A percentile compares a stretch with the other conserved stretches of the same genome.
phyloP scores from a whole-genome alignment of 257 asterid genomes.

The Primulina huaijiensis region DNA sequence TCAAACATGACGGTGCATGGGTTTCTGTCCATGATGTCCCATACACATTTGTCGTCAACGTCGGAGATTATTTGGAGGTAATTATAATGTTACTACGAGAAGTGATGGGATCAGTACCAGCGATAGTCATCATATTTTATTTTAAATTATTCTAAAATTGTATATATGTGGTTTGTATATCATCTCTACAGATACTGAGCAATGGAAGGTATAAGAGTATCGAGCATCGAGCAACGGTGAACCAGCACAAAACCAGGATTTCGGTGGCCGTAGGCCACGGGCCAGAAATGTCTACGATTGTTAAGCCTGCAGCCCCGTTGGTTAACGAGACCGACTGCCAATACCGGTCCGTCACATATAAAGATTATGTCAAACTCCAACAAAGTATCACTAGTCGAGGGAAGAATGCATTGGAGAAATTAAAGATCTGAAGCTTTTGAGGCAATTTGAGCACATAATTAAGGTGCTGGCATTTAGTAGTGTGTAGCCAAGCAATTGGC shows the following conservation, averaged over 20 bases:
- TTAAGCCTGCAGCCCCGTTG: conserved; percentile 37
- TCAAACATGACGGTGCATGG: conserved; percentile 44
- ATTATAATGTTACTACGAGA: too few relatives aligned
- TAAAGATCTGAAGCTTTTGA: neutral
- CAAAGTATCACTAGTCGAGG: conserved; percentile 42
- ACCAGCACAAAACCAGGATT: conserved; percentile 35
- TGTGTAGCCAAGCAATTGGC: too few relatives aligned
- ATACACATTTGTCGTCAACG: conserved; percentile 47
- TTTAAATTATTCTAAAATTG: too few relatives aligned
- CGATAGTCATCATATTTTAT: too few relatives aligned
- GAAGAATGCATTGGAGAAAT: conserved; percentile 34
- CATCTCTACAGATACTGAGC: conserved; percentile 41
- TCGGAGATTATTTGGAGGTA: conserved; percentile 65
- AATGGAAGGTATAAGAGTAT: conserved; percentile 59
- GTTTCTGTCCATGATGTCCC: conserved; percentile 39
- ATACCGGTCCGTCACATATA: conserved; percentile 33
- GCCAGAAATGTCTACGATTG: conserved; percentile 26
- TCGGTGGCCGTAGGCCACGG: conserved; percentile 56
- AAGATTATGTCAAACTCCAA: conserved; percentile 39
- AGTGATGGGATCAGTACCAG: too few relatives aligned
- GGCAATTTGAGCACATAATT: neutral
- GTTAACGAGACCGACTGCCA: conserved; percentile 21
- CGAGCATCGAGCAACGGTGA: conserved; percentile 56
- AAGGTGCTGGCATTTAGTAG: too few relatives aligned
- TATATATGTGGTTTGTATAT: too few relatives aligned